Conservation (phyloP, 202 grass and related monocot species). For the Bolboschoenoplectus hybrid region DNA sequence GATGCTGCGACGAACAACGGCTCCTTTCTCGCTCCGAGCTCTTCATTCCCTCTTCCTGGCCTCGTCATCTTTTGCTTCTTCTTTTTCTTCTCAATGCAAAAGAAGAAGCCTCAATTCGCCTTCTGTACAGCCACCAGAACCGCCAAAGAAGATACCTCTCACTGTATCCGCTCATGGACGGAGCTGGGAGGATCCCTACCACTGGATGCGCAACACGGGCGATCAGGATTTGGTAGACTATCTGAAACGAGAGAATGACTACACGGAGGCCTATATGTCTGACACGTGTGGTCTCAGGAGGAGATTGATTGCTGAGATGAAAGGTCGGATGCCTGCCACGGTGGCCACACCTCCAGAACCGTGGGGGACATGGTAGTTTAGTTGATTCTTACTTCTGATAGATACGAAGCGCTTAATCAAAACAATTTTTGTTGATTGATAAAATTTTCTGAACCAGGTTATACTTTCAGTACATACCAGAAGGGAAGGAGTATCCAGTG, state of each 20-base stretch:
- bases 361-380: constrained; percentile 79
- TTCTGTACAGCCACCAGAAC: constrained; percentile 41
- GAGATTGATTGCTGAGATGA: constrained; percentile 72
- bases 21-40: not conserved
- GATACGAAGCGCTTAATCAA: not conserved
- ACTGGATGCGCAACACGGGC: constrained; percentile 84
- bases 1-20: constrained; percentile 39
- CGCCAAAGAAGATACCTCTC: constrained; percentile 80
- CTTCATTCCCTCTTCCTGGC: constrained; percentile 20
- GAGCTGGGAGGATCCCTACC: constrained; percentile 83
- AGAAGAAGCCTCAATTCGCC: constrained; percentile 13
- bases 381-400: not conserved
- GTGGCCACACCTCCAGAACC: constrained; percentile 59
- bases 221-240: constrained; percentile 60
- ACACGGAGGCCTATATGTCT: constrained; percentile 70
- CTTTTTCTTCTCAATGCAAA: constrained; percentile 40
- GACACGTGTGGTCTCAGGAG: constrained; percentile 51
- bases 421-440: not conserved
- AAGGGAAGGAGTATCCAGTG: constrained; percentile 82
- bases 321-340: constrained; percentile 57
- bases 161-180: constrained; percentile 63
- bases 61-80: constrained; percentile 22
- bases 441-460: constrained; percentile 49
- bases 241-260: constrained; percentile 69
- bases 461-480: constrained; percentile 85